Evolutionary conservation across 148 eudicot genomes (phyloP), one percentile per base, ranked within the genome.

Genomic region (Rheum nobile): DNA sequence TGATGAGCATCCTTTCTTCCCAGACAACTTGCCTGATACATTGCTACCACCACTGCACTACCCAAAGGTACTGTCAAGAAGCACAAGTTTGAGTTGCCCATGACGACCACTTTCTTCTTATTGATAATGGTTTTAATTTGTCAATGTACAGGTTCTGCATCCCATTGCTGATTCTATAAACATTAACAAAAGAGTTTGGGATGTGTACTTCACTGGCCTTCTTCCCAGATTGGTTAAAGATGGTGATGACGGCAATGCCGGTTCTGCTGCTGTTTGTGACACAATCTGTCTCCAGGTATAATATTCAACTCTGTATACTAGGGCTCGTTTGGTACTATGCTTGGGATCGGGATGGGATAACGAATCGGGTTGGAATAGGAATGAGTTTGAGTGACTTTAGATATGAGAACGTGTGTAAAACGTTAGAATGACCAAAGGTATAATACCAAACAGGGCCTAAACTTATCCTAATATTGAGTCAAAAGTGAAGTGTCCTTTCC

Each of bases 1-100:
- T 3, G 96, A 91, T 75, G 98, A 95, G 77, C 98, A 91, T 84
- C 92, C 97, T 68, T 95, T 95, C 83, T 95, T 88, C 79, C 91
- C 93, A 3, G 81, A 83, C 50, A 91, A 83, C 69, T 86, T 95
- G 68, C 97, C 93, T 28, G 83, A 88, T n/a, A 83, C 97, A 22
- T 19, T 91, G 80, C 77, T 91, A 81, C 97, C 97, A 28, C 93
- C 96, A 74, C 39, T 95, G 61, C 82, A 87, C 35, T 95, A 95
- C 73, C 98, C 98, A 22, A 89, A 81, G 88, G 98, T 91, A 81
- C 78, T 17, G 34, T 52, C 59, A 22, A 52, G 10, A 38, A 10
- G 71, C 3, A 6, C 21, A 35, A 38, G 17, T 16, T 21, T 39
- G 44, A 37, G 72, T 3, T 35, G 41, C 4, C 43, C 6, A 19